Evolutionary conservation across 371 early-diverging fungal genomes (phyloP).

Genomic region (Umbelopsis sp.): DNA sequence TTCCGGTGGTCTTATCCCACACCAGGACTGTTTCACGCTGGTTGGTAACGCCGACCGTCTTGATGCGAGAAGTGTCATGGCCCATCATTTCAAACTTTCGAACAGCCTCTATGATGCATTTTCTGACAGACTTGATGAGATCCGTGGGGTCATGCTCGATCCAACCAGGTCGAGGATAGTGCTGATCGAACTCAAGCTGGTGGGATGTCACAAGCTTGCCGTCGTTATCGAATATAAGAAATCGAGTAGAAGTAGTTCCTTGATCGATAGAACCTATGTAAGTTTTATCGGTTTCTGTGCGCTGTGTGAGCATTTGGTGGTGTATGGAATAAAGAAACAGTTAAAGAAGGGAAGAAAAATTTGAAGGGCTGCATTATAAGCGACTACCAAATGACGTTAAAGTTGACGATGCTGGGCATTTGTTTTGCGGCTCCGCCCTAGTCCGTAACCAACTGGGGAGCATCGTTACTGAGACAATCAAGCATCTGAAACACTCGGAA

Average conservation of each 20-base stretch:
- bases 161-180: conserved; percentile 85
- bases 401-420: no score
- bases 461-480: no score
- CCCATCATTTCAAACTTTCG: conserved; percentile 65
- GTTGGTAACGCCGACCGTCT: conserved; percentile 90
- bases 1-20: conserved; percentile 82
- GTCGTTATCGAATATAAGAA: conserved; percentile 87
- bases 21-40: conserved; percentile 91
- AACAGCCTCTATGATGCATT: conserved; percentile 66
- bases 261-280: conserved; percentile 94
- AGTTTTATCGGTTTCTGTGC: conserved; percentile 1
- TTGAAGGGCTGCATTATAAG: background rate
- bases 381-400: background rate
- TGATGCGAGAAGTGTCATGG: conserved; percentile 57
- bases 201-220: conserved; percentile 78
- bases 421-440: no score
- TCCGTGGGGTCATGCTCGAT: conserved; percentile 82
- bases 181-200: conserved; percentile 85
- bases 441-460: no score
- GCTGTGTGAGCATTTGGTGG: conserved; percentile 3
- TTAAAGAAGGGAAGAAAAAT: background rate
- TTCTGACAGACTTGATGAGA: conserved; percentile 66
- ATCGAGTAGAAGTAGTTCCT: conserved; percentile 93
- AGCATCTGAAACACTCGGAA: no score
- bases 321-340: background rate